Base-by-base conservation (phyloP, 257 asterid species). In the Ocimum tenuiflorum region DNA sequence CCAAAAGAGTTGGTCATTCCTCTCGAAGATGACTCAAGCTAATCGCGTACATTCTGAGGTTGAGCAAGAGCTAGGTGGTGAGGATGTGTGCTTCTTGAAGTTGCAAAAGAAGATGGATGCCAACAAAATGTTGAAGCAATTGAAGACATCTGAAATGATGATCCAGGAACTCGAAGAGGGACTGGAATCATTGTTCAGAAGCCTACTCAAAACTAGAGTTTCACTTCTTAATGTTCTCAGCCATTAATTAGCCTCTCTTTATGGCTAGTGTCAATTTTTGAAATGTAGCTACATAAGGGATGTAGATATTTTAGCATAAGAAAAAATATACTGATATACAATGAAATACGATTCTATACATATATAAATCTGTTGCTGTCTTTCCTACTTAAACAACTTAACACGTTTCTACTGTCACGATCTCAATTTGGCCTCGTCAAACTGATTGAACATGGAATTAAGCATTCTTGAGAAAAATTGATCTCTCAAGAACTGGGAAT, bases 211-310 rank as follows among this genome's bases (percentile, higher is more conserved):
- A 64, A 72, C 77, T 18, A 59, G 81, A 47, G 79, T 72, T 45
- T 68, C 77, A 36, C 79, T 75, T 66, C 81, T 79, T 1, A 79
- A 72, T 60, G 49, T 45, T 54, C 77, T 77, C 57, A 77, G 67
- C 66, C 68, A 70, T 18, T 81, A 73, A 60, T 18, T n/a, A n/a
- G n/a, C n/a, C n/a, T 43, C 2, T 8, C 11, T 29, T 15, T 15
- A 41, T 15, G 54, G 52, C 14, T n/a, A 0, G 11, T 7, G 10
- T 4, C 11, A 45, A 24, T 0, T 33, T 27, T 15, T 41, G 29
- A 39, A 39, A 39, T 39, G 0, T 9, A 9, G 14, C 9, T 2
- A 36, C 13, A 8, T 7, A 0, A n/a, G n/a, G n/a, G n/a, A 0
- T 36, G 42, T 36, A 36, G 0, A 36, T 36, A 36, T 36, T 36